These are phyloP conservation scores for Talaromyces sp. DNA, from an alignment of 2,329 filamentous ascomycete species.

Conservation along the genomic window DNA sequence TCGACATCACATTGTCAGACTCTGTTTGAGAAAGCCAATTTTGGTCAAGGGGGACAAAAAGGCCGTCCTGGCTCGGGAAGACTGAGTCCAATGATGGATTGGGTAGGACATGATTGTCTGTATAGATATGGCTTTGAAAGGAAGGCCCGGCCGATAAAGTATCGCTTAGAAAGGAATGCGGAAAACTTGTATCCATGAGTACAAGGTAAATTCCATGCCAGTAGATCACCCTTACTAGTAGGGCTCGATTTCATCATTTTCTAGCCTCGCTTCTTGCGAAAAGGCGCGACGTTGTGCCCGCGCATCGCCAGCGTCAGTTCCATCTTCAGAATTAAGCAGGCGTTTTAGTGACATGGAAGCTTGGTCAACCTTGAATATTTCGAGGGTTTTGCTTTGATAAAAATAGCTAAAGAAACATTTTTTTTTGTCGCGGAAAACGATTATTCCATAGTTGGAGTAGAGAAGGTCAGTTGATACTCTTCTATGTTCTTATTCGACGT, in stretches of 20 bases:
- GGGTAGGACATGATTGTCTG: neutral
- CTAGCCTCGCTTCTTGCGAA: constrained; percentile 3
- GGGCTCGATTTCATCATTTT: neutral
- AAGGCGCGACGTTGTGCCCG: neutral
- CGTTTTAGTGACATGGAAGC: constrained; percentile 8
- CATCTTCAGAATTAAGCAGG: constrained; percentile 6
- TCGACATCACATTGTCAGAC: neutral
- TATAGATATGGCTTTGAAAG: neutral
- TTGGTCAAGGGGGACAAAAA: neutral
- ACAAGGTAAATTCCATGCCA: neutral
- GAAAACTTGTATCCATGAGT: neutral
- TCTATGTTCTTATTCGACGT: neutral
- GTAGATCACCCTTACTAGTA: neutral
- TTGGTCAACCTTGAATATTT: neutral
- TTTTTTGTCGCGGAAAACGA: neutral
- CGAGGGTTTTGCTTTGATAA: neutral
- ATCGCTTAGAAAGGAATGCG: neutral
- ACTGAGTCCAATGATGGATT: neutral
- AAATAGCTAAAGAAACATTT: neutral
- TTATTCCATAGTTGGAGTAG: neutral
- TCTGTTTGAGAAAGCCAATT: neutral
- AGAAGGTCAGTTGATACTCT: neutral
- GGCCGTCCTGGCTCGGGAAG: neutral
- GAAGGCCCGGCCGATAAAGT: neutral
- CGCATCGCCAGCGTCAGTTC: neutral